Conservation (phyloP, 2,329 filamentous ascomycete species). For the Hypoxylon sp. region DNA sequence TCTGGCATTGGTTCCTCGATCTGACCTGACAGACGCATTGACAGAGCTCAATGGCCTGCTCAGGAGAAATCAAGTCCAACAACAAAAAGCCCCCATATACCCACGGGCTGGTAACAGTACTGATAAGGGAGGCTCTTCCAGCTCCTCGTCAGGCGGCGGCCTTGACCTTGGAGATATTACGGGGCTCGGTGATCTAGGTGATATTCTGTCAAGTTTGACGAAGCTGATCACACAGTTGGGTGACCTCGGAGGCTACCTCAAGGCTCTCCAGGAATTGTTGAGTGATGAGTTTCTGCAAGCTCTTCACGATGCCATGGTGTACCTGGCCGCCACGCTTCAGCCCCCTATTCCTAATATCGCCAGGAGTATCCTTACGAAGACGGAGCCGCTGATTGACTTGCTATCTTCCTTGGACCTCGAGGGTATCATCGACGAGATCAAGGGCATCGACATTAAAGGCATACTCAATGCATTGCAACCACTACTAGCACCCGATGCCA, state of each 20-base stretch:
- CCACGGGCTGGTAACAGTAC: constrained; percentile 47
- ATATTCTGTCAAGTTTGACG: constrained; percentile 48
- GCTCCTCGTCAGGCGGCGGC: constrained; percentile 37
- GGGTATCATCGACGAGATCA: constrained; percentile 50
- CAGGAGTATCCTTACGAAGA: constrained; percentile 50
- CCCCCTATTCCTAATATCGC: constrained; percentile 56
- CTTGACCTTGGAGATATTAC: constrained; percentile 41
- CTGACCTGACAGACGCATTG: constrained; percentile 62
- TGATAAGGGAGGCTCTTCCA: constrained; percentile 38
- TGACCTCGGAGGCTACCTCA: constrained; percentile 51
- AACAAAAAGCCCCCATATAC: constrained; percentile 49
- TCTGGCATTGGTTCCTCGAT: constrained; percentile 61
- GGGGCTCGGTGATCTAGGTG: constrained; percentile 49
- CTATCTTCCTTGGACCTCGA: constrained; percentile 50
- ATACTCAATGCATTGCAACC: constrained; percentile 54
- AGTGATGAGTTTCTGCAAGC: constrained; percentile 59
- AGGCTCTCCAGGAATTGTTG: constrained; percentile 54
- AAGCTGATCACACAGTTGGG: constrained; percentile 48
- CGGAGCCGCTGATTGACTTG: constrained; percentile 51
- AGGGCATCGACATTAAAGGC: constrained; percentile 54
- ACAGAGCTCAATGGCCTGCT: constrained; percentile 61
- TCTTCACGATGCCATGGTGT: constrained; percentile 60
- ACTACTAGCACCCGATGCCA: constrained; percentile 51
- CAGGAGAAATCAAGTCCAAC: constrained; percentile 53
- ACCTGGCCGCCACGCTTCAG: constrained; percentile 57